Percentiles rank a stretch among this genome's conserved stretches.
Conservation (phyloP, 228 moss, liverwort and hornwort genomes). For the Sphagnum magellanicum region DNA sequence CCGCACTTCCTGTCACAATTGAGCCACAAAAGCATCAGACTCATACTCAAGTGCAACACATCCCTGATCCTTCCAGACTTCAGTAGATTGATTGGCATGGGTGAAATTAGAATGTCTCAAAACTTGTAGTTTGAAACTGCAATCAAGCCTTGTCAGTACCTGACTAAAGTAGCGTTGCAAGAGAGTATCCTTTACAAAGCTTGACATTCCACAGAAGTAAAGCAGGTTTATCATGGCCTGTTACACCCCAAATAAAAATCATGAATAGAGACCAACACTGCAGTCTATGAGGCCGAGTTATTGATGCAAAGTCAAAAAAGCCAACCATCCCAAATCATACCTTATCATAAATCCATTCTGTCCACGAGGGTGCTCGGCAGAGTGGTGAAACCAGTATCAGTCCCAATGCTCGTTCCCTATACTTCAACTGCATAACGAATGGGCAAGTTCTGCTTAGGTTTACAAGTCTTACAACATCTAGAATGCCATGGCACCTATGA, state of each 20-base stretch:
- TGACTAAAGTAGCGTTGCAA: constrained; percentile 45
- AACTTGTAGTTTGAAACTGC: too few relatives aligned
- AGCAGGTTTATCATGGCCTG: constrained; percentile 43
- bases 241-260: neutral
- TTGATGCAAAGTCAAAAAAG: too few relatives aligned
- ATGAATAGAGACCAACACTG: too few relatives aligned
- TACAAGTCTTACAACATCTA: too few relatives aligned
- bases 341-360: constrained; percentile 56
- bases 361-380: constrained; percentile 41
- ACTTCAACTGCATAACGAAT: constrained; percentile 29
- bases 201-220: constrained; percentile 43
- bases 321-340: constrained; percentile 2
- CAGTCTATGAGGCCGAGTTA: too few relatives aligned
- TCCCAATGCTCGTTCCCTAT: constrained; percentile 29
- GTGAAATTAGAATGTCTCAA: too few relatives aligned
- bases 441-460: too few relatives aligned
- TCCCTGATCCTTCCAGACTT: too few relatives aligned
- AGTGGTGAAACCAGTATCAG: constrained; percentile 49
- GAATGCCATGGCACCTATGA: too few relatives aligned
- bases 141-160: neutral
- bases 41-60: too few relatives aligned
- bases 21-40: too few relatives aligned
- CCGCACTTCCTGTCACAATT: constrained; percentile 23
- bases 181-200: constrained; percentile 43
- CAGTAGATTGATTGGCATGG: too few relatives aligned